These are phyloP conservation scores for Buddleja alternifolia DNA, from an alignment of 257 asterid species.

Conservation along the genomic window DNA sequence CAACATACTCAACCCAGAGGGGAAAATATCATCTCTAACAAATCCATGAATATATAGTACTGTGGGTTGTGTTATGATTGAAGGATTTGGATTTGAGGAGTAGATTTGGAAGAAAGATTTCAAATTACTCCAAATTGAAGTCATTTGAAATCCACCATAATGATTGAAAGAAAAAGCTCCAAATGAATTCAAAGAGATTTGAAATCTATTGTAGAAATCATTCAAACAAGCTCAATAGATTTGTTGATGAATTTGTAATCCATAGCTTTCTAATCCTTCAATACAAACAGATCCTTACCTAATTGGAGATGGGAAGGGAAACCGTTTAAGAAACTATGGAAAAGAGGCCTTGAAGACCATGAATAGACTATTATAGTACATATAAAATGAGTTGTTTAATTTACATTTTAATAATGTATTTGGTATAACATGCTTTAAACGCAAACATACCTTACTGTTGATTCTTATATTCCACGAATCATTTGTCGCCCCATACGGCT, in stretches of 20 bases:
- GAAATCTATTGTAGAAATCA: no score
- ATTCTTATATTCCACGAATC: slow-evolving; percentile 72
- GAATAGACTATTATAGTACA: not conserved
- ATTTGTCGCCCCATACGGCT: slow-evolving; percentile 55
- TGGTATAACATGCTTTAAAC: slow-evolving; percentile 7
- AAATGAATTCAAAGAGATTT: no score
- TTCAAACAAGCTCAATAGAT: no score
- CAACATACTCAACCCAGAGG: not conserved
- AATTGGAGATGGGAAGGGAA: not conserved
- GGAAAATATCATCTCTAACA: not conserved
- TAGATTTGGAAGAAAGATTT: no score
- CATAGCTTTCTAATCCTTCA: no score
- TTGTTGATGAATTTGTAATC: no score
- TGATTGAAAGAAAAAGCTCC: no score
- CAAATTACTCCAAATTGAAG: no score
- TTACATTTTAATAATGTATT: not conserved
- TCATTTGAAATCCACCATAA: no score
- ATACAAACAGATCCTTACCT: no score
- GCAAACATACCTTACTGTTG: slow-evolving; percentile 68
- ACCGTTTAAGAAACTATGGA: not conserved
- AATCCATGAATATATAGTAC: not conserved
- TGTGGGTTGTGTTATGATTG: no score
- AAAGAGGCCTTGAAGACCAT: not conserved
- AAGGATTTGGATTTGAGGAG: no score
- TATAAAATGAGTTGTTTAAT: not conserved